These are phyloP conservation scores for Exophiala aquamarina DNA, from an alignment of 2,329 filamentous ascomycete species.

Conservation along the genomic window DNA sequence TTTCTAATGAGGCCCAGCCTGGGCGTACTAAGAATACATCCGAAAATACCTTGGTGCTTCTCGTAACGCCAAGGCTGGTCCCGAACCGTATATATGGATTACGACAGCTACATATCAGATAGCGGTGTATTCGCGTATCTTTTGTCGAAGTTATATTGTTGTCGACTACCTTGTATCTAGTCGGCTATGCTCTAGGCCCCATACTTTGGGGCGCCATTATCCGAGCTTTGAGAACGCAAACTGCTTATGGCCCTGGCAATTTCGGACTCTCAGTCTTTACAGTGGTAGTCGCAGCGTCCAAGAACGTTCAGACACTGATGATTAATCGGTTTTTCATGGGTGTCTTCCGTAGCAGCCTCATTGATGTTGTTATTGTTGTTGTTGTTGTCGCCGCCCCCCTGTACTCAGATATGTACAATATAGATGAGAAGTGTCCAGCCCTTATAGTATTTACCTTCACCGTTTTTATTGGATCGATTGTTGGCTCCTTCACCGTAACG, in stretches of 20 bases:
- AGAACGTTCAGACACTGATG: slow-evolving; percentile 67
- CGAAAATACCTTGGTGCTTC: too few species aligned
- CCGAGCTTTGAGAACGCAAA: slow-evolving; percentile 34
- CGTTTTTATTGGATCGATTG: slow-evolving; percentile 50
- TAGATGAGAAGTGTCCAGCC: slow-evolving; percentile 62
- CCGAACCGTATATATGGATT: slow-evolving; percentile 35
- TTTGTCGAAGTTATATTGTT: slow-evolving; percentile 46
- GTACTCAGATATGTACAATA: slow-evolving; percentile 62
- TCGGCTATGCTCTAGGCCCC: slow-evolving; percentile 60
- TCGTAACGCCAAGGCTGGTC: neutral
- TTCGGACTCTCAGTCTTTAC: slow-evolving; percentile 64
- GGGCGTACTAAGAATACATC: neutral
- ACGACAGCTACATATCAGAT: slow-evolving; percentile 60
- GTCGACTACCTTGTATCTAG: slow-evolving; percentile 50
- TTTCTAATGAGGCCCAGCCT: too few species aligned
- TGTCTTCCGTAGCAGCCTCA: slow-evolving; percentile 49
- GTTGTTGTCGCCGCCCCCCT: slow-evolving; percentile 69
- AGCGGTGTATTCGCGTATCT: slow-evolving; percentile 47
- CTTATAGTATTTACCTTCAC: slow-evolving; percentile 61
- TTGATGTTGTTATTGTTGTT: too few species aligned
- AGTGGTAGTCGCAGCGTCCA: slow-evolving; percentile 63
- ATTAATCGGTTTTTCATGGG: slow-evolving; percentile 61
- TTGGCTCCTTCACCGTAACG: slow-evolving; percentile 61
- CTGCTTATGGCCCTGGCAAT: slow-evolving; percentile 60
- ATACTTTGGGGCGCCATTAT: slow-evolving; percentile 33